Evolutionary conservation across 495 filamentous ascomycete genomes (phyloP), one percentile per base, ranked within the genome.

Genomic region (Penicillium samsonianum): DNA sequence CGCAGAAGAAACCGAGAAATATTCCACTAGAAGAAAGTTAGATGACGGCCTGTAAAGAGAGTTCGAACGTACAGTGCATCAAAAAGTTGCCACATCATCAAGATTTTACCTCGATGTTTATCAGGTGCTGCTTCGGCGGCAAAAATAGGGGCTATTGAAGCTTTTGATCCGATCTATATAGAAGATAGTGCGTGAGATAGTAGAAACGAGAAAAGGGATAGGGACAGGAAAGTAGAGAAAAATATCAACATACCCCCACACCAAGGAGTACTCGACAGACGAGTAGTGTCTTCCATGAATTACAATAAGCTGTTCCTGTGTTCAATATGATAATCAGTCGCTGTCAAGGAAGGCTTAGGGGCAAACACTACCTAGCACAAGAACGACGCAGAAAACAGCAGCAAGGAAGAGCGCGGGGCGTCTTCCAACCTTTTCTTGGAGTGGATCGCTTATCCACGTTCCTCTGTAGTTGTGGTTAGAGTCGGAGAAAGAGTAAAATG

Each of bases 11-110:
- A 58, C 89, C 89, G 41, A 87, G 75, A 43, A 79, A 83, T 4
- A 82, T 84, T 5, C 87, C 88, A 42, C 72, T 73, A 41, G 10
- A 30, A 20, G 2, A 12, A 31, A 9, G 26, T 28, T 22, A 49
- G 40, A 17, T 43, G 7, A 17, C 2, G 11, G 33, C 5, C 40
- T 20, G 7, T 43, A n/a, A 42, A 50, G 37, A 40, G 12, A 37
- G n/a, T 1, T 42, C 20, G 38, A 30, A 53, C 64, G 11, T 55
- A 74, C 49, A 88, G 81, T 54, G 87, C 85, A 55, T 87, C 87
- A 55, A 87, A 91, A 71, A 91, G 76, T 61, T 92, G 88, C 88
- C 87, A 90, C 28, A 75, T 80, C 88, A 91, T 91, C 41, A 88
- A 82, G 11, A 91, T 68, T 19, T 78, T 84, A 41, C 88, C 88